Evolutionary conservation across 2,329 filamentous ascomycete genomes (phyloP).

Genomic region (Pseudogymnoascus sp.): DNA sequence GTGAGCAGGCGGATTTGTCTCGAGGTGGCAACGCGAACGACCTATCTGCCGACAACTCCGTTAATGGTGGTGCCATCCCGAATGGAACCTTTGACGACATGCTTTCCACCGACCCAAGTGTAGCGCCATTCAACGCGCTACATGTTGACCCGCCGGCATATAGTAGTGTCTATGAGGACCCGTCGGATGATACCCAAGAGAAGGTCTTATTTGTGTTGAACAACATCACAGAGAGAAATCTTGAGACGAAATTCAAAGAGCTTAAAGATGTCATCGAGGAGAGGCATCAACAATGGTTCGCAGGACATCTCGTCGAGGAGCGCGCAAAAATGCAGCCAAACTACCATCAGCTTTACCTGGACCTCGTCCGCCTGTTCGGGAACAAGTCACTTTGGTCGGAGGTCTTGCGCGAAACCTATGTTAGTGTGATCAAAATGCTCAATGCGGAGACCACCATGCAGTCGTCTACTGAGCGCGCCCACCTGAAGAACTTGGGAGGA

Average conservation of each 20-base stretch:
- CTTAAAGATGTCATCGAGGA: constrained; percentile 70
- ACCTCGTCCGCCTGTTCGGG: constrained; percentile 75
- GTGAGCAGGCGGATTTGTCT: constrained; percentile 52
- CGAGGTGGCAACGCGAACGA: constrained; percentile 47
- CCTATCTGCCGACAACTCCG: constrained; percentile 26
- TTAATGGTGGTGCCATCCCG: constrained; percentile 42
- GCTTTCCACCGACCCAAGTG: constrained; percentile 47
- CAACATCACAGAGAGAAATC: constrained; percentile 85
- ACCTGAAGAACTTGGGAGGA: constrained; percentile 84
- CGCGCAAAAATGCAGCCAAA: constrained; percentile 96
- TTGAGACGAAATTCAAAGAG: constrained; percentile 75
- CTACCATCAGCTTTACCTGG: constrained; percentile 87
- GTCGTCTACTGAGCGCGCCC: constrained; percentile 73
- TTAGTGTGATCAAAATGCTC: constrained; percentile 75
- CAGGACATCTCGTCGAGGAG: constrained; percentile 87
- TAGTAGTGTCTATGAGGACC: constrained; percentile 66
- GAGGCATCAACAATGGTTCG: constrained; percentile 92
- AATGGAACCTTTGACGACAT: constrained; percentile 66
- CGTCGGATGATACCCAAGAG: constrained; percentile 76
- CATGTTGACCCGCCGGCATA: constrained; percentile 61
- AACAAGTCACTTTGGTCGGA: constrained; percentile 75
- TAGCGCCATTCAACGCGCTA: constrained; percentile 69
- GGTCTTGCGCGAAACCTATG: constrained; percentile 86
- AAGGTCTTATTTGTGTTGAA: constrained; percentile 94
- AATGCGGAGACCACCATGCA: constrained; percentile 84